Evolutionary conservation across 257 asterid genomes (phyloP).

Genomic region (Solanum pinnatisectum): DNA sequence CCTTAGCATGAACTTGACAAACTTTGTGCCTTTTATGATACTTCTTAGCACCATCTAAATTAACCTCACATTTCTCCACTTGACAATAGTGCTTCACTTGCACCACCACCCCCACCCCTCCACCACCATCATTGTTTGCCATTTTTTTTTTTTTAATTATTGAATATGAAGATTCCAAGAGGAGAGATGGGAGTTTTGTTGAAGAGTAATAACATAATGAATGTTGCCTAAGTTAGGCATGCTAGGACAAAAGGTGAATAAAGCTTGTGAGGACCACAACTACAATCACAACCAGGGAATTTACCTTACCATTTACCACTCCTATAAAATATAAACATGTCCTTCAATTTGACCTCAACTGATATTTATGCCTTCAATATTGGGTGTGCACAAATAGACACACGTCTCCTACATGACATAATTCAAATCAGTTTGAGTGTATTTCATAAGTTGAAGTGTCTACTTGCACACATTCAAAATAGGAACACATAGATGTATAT

Average conservation of each 20-base stretch:
- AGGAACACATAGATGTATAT: too few relatives aligned
- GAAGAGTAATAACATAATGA: not conserved
- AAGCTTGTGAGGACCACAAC: slow-evolving; percentile 31
- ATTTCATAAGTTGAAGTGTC: not conserved
- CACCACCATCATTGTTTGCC: not conserved
- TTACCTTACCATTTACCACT: not conserved
- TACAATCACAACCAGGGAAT: not conserved
- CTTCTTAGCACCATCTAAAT: slow-evolving; percentile 29
- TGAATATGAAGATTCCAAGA: not conserved
- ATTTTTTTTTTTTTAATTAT: not conserved
- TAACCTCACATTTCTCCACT: slow-evolving; percentile 40
- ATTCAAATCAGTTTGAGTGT: not conserved
- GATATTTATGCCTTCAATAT: accelerated
- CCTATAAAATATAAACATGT: not conserved
- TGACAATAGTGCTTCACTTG: slow-evolving; percentile 15
- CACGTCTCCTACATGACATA: not conserved
- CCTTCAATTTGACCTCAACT: not conserved
- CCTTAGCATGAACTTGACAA: slow-evolving; percentile 55
- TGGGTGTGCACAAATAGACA: not conserved
- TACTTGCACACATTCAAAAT: not conserved
- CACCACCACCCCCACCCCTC: not conserved
- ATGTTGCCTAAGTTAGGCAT: not conserved
- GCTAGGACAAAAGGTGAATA: not conserved
- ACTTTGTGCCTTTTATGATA: slow-evolving; percentile 52
- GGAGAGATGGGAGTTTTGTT: not conserved